These are phyloP conservation scores for Diplodia corticola DNA, from an alignment of 2,329 filamentous ascomycete species.

Conservation along the genomic window DNA sequence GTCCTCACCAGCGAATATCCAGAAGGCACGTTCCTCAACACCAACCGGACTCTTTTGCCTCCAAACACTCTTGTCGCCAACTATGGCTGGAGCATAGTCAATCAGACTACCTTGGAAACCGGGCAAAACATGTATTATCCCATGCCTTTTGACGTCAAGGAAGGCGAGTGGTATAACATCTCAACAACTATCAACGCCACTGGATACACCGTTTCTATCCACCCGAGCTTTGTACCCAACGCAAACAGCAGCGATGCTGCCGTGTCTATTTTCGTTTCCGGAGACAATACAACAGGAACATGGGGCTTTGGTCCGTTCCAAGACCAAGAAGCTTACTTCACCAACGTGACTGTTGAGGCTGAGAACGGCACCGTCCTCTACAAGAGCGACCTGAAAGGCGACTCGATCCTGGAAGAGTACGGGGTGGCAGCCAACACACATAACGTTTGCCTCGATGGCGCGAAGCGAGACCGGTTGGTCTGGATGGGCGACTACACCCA, in stretches of 20 bases:
- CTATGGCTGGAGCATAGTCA: constrained; percentile 40
- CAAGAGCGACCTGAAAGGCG: constrained; percentile 32
- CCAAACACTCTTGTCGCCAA: constrained; percentile 40
- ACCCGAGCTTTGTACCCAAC: constrained; percentile 30
- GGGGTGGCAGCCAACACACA: constrained; percentile 36
- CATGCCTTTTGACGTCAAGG: constrained; percentile 32
- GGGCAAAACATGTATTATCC: constrained; percentile 32
- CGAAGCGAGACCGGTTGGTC: constrained; percentile 45
- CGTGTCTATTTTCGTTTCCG: neutral
- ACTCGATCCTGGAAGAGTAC: constrained; percentile 40
- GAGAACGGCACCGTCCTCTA: constrained; percentile 38
- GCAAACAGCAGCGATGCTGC: neutral
- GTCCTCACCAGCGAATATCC: constrained; percentile 20
- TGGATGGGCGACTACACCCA: constrained; percentile 49
- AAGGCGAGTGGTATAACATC: constrained; percentile 43
- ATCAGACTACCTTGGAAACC: constrained; percentile 38
- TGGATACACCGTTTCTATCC: constrained; percentile 35
- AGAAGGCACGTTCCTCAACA: constrained; percentile 35
- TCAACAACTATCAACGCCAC: constrained; percentile 35
- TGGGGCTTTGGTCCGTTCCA: constrained; percentile 47
- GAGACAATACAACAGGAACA: constrained; percentile 31
- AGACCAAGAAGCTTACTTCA: constrained; percentile 42
- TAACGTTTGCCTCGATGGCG: constrained; percentile 45
- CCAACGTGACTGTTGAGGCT: constrained; percentile 36
- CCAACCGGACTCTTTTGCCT: constrained; percentile 37